Base-by-base conservation (phyloP, 2,329 filamentous ascomycete genomes). In the Scedosporium dehoogii region DNA sequence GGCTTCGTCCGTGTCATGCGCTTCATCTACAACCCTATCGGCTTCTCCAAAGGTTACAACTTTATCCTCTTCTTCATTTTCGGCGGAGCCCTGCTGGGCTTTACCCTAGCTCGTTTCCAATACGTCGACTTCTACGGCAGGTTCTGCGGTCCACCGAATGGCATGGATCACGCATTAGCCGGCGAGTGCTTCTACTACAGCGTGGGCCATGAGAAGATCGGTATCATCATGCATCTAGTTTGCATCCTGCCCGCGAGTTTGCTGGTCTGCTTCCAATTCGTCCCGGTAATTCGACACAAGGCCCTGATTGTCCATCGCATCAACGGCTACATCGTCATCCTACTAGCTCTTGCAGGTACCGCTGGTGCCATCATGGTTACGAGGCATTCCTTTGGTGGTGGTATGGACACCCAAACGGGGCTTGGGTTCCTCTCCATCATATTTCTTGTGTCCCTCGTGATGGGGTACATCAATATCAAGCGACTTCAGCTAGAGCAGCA, bases 401-500 rank as follows among this genome's bases (percentile, higher is more conserved):
- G 73, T 0, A 38, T 83, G 0, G 77, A 78, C 0, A 75, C 76
- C 0, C 82, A 85, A 66, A 67, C 70, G 0, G 72, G 65, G 1
- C 66, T 79, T 0, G 78, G 78, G 0, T 56, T 78, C 0, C 66
- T 83, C 2, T 75, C 71, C 0, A 73, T 83, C 44, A 67, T 76
- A 10, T 81, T 80, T 2, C 67, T 78, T 0, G 66, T 68, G 1
- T 73, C 76, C 3, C 68, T 82, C 5, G 62, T 68, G 0, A 67
- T 85, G 44, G 79, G 83, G 0, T 78, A 77, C 42, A 72, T 79
- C 67, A 85, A 85, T 65, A 78, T 87, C 70, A 85, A 81, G 70
- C 72, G 75, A 2, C 69, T 86, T 5, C 83, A 86, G 67, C 82
- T 88, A 58, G 81, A 85, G 38, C 78, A 85, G 68, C 84, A 86